Evolutionary conservation across 2,329 filamentous ascomycete species (phyloP), one percentile per base, ranked within the genome.

Genomic region (Fusarium acutatum): DNA sequence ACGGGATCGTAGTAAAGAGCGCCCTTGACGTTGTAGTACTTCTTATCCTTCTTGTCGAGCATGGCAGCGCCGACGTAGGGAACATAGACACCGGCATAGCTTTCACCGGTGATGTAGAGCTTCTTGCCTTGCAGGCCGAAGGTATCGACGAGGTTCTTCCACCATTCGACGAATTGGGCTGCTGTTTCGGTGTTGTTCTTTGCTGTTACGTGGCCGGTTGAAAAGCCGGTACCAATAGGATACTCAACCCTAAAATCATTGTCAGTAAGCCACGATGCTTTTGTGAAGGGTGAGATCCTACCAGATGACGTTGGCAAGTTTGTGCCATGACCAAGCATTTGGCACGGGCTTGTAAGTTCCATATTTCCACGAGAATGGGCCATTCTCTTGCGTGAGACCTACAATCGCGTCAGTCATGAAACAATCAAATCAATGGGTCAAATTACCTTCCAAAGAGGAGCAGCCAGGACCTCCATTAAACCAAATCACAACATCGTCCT

Each of bases 401-500:
- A 6, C 0, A 11, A 6, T 24, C 0, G 6, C 3, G 24, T 67
- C 12, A 67, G 46, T 22, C 1, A 20, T 13, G 12, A 2, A 11
- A 24, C 3, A 20, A 14, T 2, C 8, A 18, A 18, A 26, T 0
- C 5, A 2, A 1, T 3, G 0, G 22, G 0, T 11, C 0, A 17
- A 1, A 4, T 5, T 35, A 68, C 65, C 65, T 44, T 69, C 66
- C 8, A 69, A 3, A 5, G 66, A 69, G 1, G 66, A 69, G 15
- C 66, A 69, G 0, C 53, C 74, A 12, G 74, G 74, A 3, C 74
- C 74, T 26, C 74, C 74, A 3, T 76, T 76, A 8, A 76, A 61
- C 74, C 74, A 76, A 28, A 76, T 76, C 1, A 76, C 58, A 14
- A 76, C 62, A 30, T 76, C 74, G 8, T 76, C 74, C 13, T 76